Evolutionary conservation across 2,329 filamentous ascomycete genomes (phyloP).

Genomic region (Alternaria consortialis): DNA sequence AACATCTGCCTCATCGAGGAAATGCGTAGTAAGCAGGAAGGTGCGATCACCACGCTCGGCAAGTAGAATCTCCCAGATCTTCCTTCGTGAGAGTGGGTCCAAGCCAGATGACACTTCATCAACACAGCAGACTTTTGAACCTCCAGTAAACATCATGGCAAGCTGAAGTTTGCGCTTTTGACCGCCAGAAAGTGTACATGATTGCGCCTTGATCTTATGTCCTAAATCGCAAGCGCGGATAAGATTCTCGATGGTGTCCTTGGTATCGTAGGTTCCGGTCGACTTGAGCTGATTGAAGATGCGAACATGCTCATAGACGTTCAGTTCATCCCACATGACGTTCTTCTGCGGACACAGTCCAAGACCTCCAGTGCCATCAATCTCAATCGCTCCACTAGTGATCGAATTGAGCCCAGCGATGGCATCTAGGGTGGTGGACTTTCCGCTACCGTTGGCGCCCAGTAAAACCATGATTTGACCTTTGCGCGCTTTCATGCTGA

Average conservation of each 20-base stretch:
- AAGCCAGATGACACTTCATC: slow-evolving; percentile 91
- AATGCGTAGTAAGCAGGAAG: slow-evolving; percentile 90
- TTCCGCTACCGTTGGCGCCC: slow-evolving; percentile 89
- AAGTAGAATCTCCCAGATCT: slow-evolving; percentile 93
- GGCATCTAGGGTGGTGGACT: slow-evolving; percentile 87
- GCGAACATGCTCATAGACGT: slow-evolving; percentile 81
- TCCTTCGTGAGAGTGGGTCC: slow-evolving; percentile 84
- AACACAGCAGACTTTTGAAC: slow-evolving; percentile 85
- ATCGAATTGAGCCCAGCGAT: slow-evolving; percentile 84
- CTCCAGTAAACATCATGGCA: slow-evolving; percentile 94
- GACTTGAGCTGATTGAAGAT: slow-evolving; percentile 88
- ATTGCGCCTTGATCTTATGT: slow-evolving; percentile 74
- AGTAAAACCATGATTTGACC: slow-evolving; percentile 88
- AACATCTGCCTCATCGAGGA: slow-evolving; percentile 90
- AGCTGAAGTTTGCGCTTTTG: slow-evolving; percentile 93
- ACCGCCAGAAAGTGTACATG: slow-evolving; percentile 84
- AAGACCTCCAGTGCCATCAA: slow-evolving; percentile 80
- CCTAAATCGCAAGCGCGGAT: slow-evolving; percentile 77
- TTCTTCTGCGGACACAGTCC: slow-evolving; percentile 94
- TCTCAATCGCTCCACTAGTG: slow-evolving; percentile 77
- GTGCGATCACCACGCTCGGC: slow-evolving; percentile 83
- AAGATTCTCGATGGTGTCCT: slow-evolving; percentile 68
- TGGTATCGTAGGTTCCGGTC: slow-evolving; percentile 59
- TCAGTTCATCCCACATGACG: slow-evolving; percentile 89
- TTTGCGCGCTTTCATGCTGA: slow-evolving; percentile 74